phyloP scores from a whole-genome alignment of 2,329 filamentous ascomycete species.

The Aspergillus sclerotialis region DNA sequence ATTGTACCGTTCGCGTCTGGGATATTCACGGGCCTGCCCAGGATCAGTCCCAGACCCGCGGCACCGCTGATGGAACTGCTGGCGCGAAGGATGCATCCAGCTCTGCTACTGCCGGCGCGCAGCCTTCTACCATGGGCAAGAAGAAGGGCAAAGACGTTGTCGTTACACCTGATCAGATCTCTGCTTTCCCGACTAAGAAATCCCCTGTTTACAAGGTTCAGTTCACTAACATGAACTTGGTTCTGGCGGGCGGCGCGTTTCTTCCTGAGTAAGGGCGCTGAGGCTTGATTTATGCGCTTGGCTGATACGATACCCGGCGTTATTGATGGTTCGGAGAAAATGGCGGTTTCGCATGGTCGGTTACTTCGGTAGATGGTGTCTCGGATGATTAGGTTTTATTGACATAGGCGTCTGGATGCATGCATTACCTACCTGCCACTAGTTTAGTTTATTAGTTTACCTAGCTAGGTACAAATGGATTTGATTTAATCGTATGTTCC shows the following conservation, averaged over 20 bases:
- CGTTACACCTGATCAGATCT: slow-evolving; percentile 88
- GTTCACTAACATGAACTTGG: slow-evolving; percentile 92
- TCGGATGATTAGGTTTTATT: no score
- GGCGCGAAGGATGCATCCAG: slow-evolving; percentile 47
- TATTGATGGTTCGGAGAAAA: no score
- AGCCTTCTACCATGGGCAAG: slow-evolving; percentile 42
- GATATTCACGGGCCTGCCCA: slow-evolving; percentile 71
- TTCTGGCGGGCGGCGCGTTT: slow-evolving; percentile 73
- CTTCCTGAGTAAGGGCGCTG: slow-evolving; percentile 37
- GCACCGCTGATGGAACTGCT: slow-evolving; percentile 43
- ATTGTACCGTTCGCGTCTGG: slow-evolving; percentile 91
- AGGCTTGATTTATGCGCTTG: slow-evolving; percentile 7
- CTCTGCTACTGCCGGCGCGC: slow-evolving; percentile 38
- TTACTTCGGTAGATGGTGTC: no score
- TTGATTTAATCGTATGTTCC: no score
- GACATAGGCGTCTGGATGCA: no score
- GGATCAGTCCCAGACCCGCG: slow-evolving; percentile 46
- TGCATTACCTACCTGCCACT: no score
- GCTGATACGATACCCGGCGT: slow-evolving; percentile 15
- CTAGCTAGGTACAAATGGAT: no score
- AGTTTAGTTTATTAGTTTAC: no score
- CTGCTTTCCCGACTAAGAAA: slow-evolving; percentile 92
- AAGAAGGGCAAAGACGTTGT: slow-evolving; percentile 88
- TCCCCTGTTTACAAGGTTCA: slow-evolving; percentile 87
- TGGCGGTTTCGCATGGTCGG: no score